These are phyloP conservation scores for Leptosphaerulina australis DNA, from an alignment of 2,329 filamentous ascomycete genomes.

Conservation along the genomic window DNA sequence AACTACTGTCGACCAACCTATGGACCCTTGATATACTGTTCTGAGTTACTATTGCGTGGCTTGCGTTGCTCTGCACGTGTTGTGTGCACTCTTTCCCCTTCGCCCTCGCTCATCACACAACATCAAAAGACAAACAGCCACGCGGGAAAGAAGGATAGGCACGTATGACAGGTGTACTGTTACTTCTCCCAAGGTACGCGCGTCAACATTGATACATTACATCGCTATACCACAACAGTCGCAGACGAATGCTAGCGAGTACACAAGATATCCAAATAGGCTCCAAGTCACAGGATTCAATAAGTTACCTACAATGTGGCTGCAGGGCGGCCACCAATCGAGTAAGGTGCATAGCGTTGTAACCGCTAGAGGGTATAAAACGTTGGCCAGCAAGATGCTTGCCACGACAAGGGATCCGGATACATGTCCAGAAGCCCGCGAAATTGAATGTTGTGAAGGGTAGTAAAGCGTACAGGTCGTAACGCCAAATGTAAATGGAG, in stretches of 20 bases:
- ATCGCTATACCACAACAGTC: constrained; percentile 35
- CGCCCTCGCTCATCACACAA: neutral
- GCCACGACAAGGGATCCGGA: constrained; percentile 19
- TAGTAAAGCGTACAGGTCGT: constrained; percentile 30
- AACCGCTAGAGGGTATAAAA: constrained; percentile 29
- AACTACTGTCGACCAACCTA: neutral
- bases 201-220: constrained; percentile 33
- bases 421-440: constrained; percentile 18
- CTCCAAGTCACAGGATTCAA: constrained; percentile 11
- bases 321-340: constrained; percentile 5
- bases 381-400: constrained; percentile 10
- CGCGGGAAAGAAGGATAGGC: constrained; percentile 15
- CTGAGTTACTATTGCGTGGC: neutral
- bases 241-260: constrained; percentile 17
- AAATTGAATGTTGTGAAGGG: constrained; percentile 23
- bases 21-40: neutral
- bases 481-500: constrained; percentile 25
- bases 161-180: constrained; percentile 1
- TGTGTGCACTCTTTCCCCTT: neutral
- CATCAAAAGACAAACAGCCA: constrained; percentile 8
- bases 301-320: neutral
- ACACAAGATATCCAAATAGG: constrained; percentile 25
- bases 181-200: neutral
- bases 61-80: neutral
- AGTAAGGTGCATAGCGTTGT: constrained; percentile 17